Conservation (phyloP, 1,139 yeast species). For the Kodamaea fungicola region DNA sequence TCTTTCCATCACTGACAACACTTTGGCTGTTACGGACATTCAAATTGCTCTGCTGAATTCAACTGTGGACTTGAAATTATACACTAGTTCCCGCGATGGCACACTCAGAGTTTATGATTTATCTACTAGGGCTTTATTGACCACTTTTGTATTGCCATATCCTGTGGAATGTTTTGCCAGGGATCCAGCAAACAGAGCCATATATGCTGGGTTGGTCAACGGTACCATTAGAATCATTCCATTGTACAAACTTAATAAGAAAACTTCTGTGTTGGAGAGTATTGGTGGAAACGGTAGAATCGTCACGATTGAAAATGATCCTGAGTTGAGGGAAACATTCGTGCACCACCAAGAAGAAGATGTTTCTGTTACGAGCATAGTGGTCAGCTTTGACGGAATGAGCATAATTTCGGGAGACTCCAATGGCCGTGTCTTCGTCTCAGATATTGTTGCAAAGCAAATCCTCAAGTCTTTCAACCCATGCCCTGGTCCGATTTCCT, state of each 20-base stretch:
- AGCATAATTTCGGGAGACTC: conserved; percentile 70
- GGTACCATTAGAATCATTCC: conserved; percentile 63
- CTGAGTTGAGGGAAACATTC: conserved; percentile 49
- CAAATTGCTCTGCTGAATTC: conserved; percentile 45
- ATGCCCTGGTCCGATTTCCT: conserved; percentile 38
- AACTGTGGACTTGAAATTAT: conserved; percentile 59
- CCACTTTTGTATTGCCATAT: conserved; percentile 67
- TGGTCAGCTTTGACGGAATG: conserved; percentile 75
- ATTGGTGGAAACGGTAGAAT: conserved; percentile 56
- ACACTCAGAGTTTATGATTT: conserved; percentile 69
- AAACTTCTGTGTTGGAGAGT: conserved; percentile 45
- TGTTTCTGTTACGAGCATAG: conserved; percentile 45
- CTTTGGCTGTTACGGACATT: conserved; percentile 69
- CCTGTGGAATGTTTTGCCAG: conserved; percentile 57
- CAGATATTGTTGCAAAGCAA: conserved; percentile 78
- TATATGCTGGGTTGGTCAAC: conserved; percentile 65
- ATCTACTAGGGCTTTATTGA: conserved; percentile 41
- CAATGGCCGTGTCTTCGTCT: conserved; percentile 60
- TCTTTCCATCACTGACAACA: conserved; percentile 66
- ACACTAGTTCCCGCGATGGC: conserved; percentile 70
- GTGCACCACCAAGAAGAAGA: conserved; percentile 48
- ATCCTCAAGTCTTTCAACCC: conserved; percentile 63
- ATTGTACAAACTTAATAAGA: conserved; percentile 47
- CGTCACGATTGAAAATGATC: conserved; percentile 49
- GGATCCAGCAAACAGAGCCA: conserved; percentile 81